Base-by-base conservation (phyloP, 495 filamentous ascomycete species). In the Hyaloscypha bicolor region DNA sequence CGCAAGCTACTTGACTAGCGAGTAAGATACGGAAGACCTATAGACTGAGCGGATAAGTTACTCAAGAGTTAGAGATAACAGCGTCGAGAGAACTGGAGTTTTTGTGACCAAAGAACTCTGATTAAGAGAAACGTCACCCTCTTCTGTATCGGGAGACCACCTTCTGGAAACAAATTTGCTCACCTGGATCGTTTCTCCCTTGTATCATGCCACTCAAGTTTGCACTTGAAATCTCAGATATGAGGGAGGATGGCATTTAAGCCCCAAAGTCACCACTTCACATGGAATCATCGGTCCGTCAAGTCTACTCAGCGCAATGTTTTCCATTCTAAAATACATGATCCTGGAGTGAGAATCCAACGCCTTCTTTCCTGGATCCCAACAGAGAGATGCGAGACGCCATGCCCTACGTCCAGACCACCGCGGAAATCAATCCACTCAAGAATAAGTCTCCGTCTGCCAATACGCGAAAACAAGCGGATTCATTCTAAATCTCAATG, bases 401-500 rank as follows among this genome's bases (percentile, higher is more conserved):
- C 16, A 48, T 48, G 42, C 42, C 12, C 35, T 48, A 48, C 42
- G 2, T 16, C 35, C 42, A 48, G 16, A 48, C 11, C 42, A 48
- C 42, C 42, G 11, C 4, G 42, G 16, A 16, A 56, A 25, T 19
- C 53, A 56, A 30, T 32, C 53, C 22, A 56, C 5, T 56, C 22
- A 48, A 19, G 42, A 16, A 12, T 1, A 19, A 48, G 42, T 19
- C 42, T 48, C 42, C 35, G 16, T 19, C 16, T 48, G 9, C 16
- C 42, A 14, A 48, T 48, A 48, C 42, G 42, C 42, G 16, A 48
- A 48, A 16, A 4, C 42, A 0, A 16, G 16, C 1, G 9, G 16
- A 6, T 12, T 12, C 35, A 37, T 37, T 67, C 32, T 33, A 62
- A 22, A 73, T 37, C 42, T 73, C 71, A 45, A 73, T 29, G 30